Evolutionary conservation across 2,329 filamentous ascomycete species (phyloP).

Genomic region (Hymenoscyphus salicellus): DNA sequence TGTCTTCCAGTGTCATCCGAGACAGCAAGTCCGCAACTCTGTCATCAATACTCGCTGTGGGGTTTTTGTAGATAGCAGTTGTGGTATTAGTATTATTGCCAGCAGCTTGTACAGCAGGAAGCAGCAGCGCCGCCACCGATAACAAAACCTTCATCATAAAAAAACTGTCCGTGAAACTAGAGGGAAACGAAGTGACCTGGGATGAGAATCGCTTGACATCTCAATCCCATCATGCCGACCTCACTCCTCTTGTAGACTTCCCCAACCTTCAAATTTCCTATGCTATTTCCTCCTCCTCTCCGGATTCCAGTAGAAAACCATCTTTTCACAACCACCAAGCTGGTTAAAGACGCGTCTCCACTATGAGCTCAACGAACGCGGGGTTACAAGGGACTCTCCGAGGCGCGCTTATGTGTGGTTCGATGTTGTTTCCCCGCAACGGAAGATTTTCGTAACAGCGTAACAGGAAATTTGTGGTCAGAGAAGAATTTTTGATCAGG

Average conservation of each 20-base stretch:
- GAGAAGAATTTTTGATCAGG: neutral
- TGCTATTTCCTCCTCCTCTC: neutral
- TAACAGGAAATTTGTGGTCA: neutral
- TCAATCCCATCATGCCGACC: neutral
- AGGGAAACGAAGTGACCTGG: neutral
- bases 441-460: conserved; percentile 3
- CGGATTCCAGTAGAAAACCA: neutral
- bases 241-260: neutral
- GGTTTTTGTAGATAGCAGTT: conserved; percentile 58
- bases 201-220: neutral
- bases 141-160: neutral
- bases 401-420: conserved; percentile 2
- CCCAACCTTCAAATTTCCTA: neutral
- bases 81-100: conserved; percentile 10
- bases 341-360: neutral
- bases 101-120: neutral
- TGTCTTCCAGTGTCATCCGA: conserved; percentile 73
- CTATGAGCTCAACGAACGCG: neutral
- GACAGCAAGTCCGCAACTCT: conserved; percentile 65
- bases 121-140: neutral
- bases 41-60: conserved; percentile 58
- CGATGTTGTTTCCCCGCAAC: neutral
- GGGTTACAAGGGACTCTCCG: neutral
- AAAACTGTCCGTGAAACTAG: neutral
- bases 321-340: neutral